Conservation (phyloP, 768 basidiomycete species). For the Suillus fuscotomentosus region DNA sequence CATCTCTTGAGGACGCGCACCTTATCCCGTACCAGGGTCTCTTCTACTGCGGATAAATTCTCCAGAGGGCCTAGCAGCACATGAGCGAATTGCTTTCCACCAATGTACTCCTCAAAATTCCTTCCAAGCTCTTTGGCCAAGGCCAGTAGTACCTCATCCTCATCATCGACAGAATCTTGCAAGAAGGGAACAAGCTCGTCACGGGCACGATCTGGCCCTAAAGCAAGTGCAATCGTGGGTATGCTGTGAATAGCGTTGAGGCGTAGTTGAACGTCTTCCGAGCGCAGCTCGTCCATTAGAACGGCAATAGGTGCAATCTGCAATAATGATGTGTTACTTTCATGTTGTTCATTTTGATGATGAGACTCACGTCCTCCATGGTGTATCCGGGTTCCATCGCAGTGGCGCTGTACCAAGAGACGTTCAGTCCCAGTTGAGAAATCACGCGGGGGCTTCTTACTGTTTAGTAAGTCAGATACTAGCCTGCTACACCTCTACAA, state of each 20-base stretch:
- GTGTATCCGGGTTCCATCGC: conserved; percentile 67
- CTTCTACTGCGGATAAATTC: conserved; percentile 94
- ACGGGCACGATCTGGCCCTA: conserved; percentile 92
- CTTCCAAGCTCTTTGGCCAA: conserved; percentile 93
- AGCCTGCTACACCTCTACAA: neutral
- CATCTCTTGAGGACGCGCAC: conserved; percentile 37
- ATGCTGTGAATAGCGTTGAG: conserved; percentile 97
- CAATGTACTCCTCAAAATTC: conserved; percentile 92
- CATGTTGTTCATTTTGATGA: conserved; percentile 11
- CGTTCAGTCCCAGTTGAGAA: conserved; percentile 2
- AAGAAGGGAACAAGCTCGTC: conserved; percentile 96
- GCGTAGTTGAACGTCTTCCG: conserved; percentile 95
- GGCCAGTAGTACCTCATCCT: conserved; percentile 96
- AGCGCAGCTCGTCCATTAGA: conserved; percentile 96
- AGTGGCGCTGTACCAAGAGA: conserved; percentile 18
- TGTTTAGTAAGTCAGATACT: neutral
- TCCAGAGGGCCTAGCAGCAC: conserved; percentile 88
- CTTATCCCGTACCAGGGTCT: conserved; percentile 97
- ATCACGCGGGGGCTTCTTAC: neutral
- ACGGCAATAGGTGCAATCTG: conserved; percentile 94
- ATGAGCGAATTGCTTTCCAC: conserved; percentile 86
- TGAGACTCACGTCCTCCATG: conserved; percentile 61
- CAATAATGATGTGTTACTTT: conserved; percentile 20
- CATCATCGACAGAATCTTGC: conserved; percentile 98
- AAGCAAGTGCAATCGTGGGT: conserved; percentile 95